A percentile compares a stretch with the other conserved stretches of the same genome.
Evolutionary conservation across 352 stramenopile species (phyloP).

Genomic region (Phytopythium chamaehyphon): DNA sequence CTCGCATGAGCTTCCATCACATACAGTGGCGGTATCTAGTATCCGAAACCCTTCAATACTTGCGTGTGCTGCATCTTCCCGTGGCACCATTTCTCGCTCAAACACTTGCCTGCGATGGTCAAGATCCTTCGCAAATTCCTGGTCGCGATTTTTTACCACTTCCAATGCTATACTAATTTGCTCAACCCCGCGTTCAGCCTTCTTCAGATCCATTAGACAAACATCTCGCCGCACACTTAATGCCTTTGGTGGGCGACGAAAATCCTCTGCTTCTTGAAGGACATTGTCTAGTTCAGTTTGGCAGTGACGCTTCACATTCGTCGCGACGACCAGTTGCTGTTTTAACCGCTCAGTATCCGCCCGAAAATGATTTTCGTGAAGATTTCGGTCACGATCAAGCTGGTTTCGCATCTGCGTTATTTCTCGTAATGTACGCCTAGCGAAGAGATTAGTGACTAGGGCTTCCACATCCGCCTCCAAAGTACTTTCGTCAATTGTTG

Average conservation of each 20-base stretch:
- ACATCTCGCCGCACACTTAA: constrained; percentile 30
- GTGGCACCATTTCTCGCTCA: not conserved
- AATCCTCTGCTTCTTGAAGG: constrained; percentile 48
- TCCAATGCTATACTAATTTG: constrained; percentile 16
- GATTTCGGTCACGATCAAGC: constrained; percentile 3
- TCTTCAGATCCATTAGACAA: constrained; percentile 28
- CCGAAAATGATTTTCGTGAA: not conserved
- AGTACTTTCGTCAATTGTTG: not conserved
- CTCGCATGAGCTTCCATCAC: constrained; percentile 27
- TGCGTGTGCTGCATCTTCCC: not conserved
- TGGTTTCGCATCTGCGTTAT: not conserved
- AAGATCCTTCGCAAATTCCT: constrained; percentile 16
- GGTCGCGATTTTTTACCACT: constrained; percentile 1
- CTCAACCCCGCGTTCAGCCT: constrained; percentile 12
- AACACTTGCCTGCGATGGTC: constrained; percentile 15
- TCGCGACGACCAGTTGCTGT: constrained; percentile 9
- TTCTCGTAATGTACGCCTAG: constrained; percentile 23
- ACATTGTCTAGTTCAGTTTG: constrained; percentile 31
- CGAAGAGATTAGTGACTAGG: constrained; percentile 60
- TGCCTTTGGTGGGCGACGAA: constrained; percentile 54
- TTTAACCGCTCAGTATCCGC: not conserved
- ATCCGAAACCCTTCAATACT: constrained; percentile 11
- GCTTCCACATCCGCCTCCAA: constrained; percentile 26
- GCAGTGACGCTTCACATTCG: constrained; percentile 19
- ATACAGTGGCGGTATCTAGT: constrained; percentile 10